A percentile compares a stretch with the other conserved stretches of the same genome.
Conservation (phyloP, 2,329 filamentous ascomycete genomes). For the Niveomyces coronatus region DNA sequence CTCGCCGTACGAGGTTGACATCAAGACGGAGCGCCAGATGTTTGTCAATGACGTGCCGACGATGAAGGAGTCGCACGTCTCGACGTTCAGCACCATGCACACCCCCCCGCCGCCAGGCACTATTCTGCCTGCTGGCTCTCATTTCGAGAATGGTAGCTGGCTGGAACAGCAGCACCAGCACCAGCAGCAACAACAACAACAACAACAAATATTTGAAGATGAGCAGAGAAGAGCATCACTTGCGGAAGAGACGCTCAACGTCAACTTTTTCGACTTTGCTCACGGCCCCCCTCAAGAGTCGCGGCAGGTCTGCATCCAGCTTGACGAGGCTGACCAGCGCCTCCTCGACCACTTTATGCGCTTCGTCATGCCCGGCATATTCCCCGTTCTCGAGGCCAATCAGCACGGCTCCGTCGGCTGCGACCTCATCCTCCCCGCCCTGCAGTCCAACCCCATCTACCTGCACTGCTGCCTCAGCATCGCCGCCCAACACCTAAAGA, state of each 20-base stretch:
- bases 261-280: slow-evolving; percentile 75
- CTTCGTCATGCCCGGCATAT: slow-evolving; percentile 77
- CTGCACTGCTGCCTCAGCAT: slow-evolving; percentile 93
- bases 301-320: slow-evolving; percentile 63
- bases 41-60: slow-evolving; percentile 86
- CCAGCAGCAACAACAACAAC: too few relatives aligned
- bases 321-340: slow-evolving; percentile 79
- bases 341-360: slow-evolving; percentile 86
- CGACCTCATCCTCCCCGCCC: slow-evolving; percentile 74
- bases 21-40: slow-evolving; percentile 91
- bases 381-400: slow-evolving; percentile 84
- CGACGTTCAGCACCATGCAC: slow-evolving; percentile 87
- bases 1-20: slow-evolving; percentile 84
- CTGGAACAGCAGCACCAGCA: slow-evolving; percentile 23
- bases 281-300: slow-evolving; percentile 54
- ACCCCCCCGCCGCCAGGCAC: slow-evolving; percentile 63
- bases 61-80: slow-evolving; percentile 74
- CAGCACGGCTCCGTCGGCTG: slow-evolving; percentile 73
- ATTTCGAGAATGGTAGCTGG: slow-evolving; percentile 64
- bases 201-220: too few relatives aligned
- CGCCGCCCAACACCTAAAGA: slow-evolving; percentile 85
- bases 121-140: slow-evolving; percentile 51
- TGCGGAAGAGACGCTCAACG: slow-evolving; percentile 54
- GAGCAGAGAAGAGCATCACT: slow-evolving; percentile 55
- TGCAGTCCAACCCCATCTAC: slow-evolving; percentile 88